phyloP scores from a whole-genome alignment of 495 filamentous ascomycete genomes.

The Neurospora terricola region DNA sequence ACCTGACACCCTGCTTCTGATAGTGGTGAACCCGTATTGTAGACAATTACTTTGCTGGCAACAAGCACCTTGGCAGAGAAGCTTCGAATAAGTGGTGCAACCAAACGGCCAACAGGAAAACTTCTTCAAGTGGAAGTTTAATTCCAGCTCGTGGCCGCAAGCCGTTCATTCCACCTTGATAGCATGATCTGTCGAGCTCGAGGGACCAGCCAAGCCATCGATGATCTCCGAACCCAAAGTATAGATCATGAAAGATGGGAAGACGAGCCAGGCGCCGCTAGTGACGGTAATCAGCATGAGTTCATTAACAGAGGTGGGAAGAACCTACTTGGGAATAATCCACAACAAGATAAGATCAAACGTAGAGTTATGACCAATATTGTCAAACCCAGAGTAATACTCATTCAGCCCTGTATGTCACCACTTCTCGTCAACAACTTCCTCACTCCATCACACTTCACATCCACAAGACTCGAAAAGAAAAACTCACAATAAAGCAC shows the following conservation, averaged over 20 bases:
- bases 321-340: slow-evolving; percentile 75
- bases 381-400: slow-evolving; percentile 62
- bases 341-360: slow-evolving; percentile 52
- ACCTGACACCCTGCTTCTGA: background rate
- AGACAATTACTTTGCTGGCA: background rate
- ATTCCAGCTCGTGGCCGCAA: background rate
- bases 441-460: background rate
- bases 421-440: background rate
- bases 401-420: slow-evolving; percentile 58
- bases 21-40: background rate
- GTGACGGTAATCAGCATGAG: slow-evolving; percentile 1
- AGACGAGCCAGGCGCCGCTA: slow-evolving; percentile 72
- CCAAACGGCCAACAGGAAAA: background rate
- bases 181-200: background rate
- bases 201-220: slow-evolving; percentile 47
- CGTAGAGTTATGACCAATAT: slow-evolving; percentile 66
- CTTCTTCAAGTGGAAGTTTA: background rate
- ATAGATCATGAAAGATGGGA: slow-evolving; percentile 62
- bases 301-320: background rate
- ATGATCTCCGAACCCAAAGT: slow-evolving; percentile 61
- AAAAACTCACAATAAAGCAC: slow-evolving; percentile 65
- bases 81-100: background rate
- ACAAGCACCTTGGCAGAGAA: background rate
- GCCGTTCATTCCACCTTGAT: background rate
- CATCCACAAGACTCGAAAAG: background rate